phyloP scores from a whole-genome alignment of 1,284 basidiomycete species.

The Trichosporon sp. region DNA sequence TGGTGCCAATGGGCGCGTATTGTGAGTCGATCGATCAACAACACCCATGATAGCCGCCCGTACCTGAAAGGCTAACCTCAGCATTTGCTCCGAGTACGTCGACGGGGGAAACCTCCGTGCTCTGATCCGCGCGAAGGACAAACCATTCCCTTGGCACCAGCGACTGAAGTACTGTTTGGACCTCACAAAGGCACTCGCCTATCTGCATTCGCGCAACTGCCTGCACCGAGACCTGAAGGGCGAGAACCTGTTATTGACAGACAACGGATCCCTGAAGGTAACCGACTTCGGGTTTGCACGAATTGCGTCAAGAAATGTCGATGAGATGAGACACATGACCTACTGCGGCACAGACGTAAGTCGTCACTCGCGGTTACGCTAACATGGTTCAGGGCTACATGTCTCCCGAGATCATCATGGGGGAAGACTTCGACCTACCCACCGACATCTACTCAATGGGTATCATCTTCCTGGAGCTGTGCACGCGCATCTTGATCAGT shows the following conservation, averaged over 20 bases:
- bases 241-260: slow-evolving; percentile 90
- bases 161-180: slow-evolving; percentile 91
- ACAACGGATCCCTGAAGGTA: slow-evolving; percentile 89
- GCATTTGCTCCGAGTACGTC: slow-evolving; percentile 82
- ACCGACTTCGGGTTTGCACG: slow-evolving; percentile 84
- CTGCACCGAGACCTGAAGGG: slow-evolving; percentile 81
- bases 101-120: slow-evolving; percentile 68
- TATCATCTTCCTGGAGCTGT: slow-evolving; percentile 90
- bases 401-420: slow-evolving; percentile 83
- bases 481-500: slow-evolving; percentile 77
- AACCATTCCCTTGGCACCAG: slow-evolving; percentile 77
- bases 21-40: slow-evolving; percentile 30
- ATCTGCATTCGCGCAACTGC: slow-evolving; percentile 78
- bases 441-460: slow-evolving; percentile 94
- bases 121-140: slow-evolving; percentile 68
- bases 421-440: slow-evolving; percentile 83
- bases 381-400: slow-evolving; percentile 43
- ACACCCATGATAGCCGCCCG: background rate
- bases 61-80: slow-evolving; percentile 9
- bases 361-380: background rate
- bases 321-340: slow-evolving; percentile 84
- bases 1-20: slow-evolving; percentile 72
- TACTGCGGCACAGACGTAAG: slow-evolving; percentile 95
- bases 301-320: slow-evolving; percentile 84
- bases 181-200: slow-evolving; percentile 88